Percentiles rank a stretch among this genome's conserved stretches.
phyloP scores from a whole-genome alignment of 805 yeast species.

The Clavispora fructus region DNA sequence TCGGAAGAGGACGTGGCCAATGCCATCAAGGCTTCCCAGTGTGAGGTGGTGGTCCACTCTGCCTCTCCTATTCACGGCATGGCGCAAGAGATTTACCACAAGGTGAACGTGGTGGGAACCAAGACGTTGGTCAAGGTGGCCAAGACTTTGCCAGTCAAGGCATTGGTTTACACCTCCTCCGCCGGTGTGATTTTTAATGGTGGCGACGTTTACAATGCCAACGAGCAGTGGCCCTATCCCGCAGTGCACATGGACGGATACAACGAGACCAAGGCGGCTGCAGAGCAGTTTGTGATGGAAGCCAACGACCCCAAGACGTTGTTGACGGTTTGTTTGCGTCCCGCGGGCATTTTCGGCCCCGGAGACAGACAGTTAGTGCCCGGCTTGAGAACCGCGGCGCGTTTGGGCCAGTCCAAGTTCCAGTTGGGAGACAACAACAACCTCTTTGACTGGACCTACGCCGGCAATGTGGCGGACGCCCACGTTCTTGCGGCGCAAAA shows the following conservation, averaged over 20 bases:
- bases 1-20: constrained; percentile 57
- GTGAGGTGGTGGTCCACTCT: constrained; percentile 83
- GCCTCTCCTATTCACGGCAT: constrained; percentile 94
- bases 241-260: constrained; percentile 92
- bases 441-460: constrained; percentile 94
- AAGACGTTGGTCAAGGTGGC: constrained; percentile 64
- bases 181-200: constrained; percentile 98
- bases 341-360: constrained; percentile 98
- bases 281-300: constrained; percentile 74
- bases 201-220: constrained; percentile 84
- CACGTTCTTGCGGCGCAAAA: constrained; percentile 89
- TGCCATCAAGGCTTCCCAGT: constrained; percentile 56
- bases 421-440: constrained; percentile 94
- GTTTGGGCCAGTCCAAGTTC: constrained; percentile 79
- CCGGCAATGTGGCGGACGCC: constrained; percentile 96
- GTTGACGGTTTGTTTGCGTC: constrained; percentile 82
- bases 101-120: constrained; percentile 91
- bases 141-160: constrained; percentile 45
- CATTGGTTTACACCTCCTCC: constrained; percentile 89
- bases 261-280: constrained; percentile 89
- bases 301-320: constrained; percentile 60
- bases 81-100: constrained; percentile 73
- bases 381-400: constrained; percentile 78
- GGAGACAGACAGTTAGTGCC: constrained; percentile 97
- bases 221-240: constrained; percentile 93